phyloP scores from a whole-genome alignment of 2,329 filamentous ascomycete species.

The Neofusicoccum umdonicola region DNA sequence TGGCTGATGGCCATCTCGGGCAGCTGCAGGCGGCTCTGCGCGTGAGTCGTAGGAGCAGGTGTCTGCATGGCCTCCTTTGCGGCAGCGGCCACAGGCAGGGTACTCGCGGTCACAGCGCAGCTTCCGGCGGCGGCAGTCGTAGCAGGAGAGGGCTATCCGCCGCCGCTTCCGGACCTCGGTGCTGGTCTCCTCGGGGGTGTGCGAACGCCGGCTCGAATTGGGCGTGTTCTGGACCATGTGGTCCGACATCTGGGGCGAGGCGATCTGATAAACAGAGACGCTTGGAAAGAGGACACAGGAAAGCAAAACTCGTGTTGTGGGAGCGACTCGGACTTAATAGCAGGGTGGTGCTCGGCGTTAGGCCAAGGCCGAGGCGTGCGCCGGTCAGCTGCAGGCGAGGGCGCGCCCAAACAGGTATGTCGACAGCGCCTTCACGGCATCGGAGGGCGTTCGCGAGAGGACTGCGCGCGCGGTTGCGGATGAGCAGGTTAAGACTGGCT shows the following conservation, averaged over 20 bases:
- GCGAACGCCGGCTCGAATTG: constrained; percentile 14
- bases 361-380: no score
- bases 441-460: neutral
- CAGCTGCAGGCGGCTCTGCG: constrained; percentile 21
- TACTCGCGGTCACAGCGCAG: constrained; percentile 48
- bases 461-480: neutral
- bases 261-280: constrained; percentile 7
- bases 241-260: neutral
- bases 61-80: constrained; percentile 42
- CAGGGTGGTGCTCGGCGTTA: no score
- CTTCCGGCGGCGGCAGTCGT: constrained; percentile 47
- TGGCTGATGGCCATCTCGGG: constrained; percentile 1
- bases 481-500: neutral
- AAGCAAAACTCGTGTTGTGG: constrained; percentile 4
- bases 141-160: constrained; percentile 48
- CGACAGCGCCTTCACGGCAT: neutral
- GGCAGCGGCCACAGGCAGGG: constrained; percentile 45
- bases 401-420: no score
- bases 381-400: no score
- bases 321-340: no score
- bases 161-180: constrained; percentile 33
- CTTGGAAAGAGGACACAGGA: neutral
- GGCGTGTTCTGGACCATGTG: neutral
- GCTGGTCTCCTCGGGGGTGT: neutral
- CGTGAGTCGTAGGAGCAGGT: constrained; percentile 43